phyloP scores from a whole-genome alignment of 2,329 filamentous ascomycete species.

The Fusarium pseudocircinatum region DNA sequence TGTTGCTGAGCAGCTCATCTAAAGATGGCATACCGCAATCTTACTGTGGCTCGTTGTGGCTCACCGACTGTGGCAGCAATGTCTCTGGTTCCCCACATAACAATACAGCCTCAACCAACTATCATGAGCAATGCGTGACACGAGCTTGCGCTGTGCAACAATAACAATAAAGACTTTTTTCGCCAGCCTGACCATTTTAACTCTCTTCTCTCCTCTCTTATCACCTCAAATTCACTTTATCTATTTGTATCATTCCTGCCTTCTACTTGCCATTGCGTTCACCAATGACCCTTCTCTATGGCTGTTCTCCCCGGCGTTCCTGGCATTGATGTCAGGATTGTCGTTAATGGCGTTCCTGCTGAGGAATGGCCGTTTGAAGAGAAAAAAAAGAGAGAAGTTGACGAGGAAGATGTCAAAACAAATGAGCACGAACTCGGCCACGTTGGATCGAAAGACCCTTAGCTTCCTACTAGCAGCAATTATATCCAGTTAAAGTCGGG shows the following conservation, averaged over 20 bases:
- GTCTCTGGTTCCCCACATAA: neutral
- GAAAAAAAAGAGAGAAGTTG: neutral
- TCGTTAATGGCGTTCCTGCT: neutral
- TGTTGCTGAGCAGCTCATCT: too few species aligned
- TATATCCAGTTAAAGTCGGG: neutral
- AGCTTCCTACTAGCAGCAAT: neutral
- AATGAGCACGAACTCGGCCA: neutral
- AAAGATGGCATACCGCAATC: neutral
- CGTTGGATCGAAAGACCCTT: neutral
- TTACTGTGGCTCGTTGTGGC: neutral
- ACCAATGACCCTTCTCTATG: neutral
- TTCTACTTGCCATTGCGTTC: fast-evolving
- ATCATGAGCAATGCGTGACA: neutral
- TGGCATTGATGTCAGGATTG: neutral
- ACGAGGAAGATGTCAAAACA: neutral
- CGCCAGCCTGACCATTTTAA: neutral
- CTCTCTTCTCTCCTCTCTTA: fast-evolving
- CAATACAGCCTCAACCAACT: neutral
- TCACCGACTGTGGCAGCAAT: neutral
- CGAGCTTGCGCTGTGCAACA: neutral
- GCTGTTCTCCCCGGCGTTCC: neutral
- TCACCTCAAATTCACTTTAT: neutral
- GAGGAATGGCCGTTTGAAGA: neutral
- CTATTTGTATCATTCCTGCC: neutral
- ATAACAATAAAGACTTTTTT: neutral